Conservation (phyloP, 2,329 filamentous ascomycete genomes). For the Raffaelea ambrosiae region DNA sequence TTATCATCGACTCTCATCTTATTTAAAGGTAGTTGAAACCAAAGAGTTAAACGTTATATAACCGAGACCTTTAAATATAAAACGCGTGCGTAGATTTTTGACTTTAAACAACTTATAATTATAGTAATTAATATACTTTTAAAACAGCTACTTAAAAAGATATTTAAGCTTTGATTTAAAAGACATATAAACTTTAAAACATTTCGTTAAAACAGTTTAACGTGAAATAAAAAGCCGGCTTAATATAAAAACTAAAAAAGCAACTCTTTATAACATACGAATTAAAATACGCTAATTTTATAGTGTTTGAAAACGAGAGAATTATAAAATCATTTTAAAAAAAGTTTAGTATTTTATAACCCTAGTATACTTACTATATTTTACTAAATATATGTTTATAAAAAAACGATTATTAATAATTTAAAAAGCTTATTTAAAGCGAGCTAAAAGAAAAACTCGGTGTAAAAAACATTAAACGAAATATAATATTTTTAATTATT, state of each 20-base stretch:
- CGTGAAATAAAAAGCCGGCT: slow-evolving; percentile 5
- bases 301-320: too few species aligned
- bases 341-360: too few species aligned
- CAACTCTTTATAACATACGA: slow-evolving; percentile 4
- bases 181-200: slow-evolving; percentile 7
- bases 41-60: slow-evolving; percentile 3
- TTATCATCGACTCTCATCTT: slow-evolving; percentile 4
- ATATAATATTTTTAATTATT: slow-evolving; percentile 5
- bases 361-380: slow-evolving; percentile 7
- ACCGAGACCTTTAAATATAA: slow-evolving; percentile 4
- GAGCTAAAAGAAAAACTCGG: slow-evolving; percentile 5
- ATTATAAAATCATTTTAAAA: too few species aligned
- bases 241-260: background rate
- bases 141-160: slow-evolving; percentile 4
- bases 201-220: slow-evolving; percentile 5
- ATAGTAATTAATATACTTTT: background rate
- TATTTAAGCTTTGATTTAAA: background rate
- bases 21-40: slow-evolving; percentile 1
- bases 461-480: slow-evolving; percentile 2
- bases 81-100: slow-evolving; percentile 1
- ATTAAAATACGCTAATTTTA: slow-evolving; percentile 3
- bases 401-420: background rate
- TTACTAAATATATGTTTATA: too few species aligned
- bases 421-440: slow-evolving; percentile 6
- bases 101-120: background rate